These are phyloP conservation scores for Erythrobasidium hasegawianum DNA, from an alignment of 1,284 basidiomycete species.

Conservation along the genomic window DNA sequence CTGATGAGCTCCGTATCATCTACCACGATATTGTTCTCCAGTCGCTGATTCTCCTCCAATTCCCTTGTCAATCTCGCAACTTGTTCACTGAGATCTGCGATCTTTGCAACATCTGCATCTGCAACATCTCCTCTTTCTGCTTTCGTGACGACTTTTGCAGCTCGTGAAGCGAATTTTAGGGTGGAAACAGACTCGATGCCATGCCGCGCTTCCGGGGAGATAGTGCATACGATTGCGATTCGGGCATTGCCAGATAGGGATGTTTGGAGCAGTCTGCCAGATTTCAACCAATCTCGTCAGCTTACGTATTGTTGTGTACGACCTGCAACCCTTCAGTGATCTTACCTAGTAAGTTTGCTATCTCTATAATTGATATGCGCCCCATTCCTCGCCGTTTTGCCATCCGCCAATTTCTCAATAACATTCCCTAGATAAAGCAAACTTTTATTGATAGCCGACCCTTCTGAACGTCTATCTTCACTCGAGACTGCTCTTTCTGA, in stretches of 20 bases:
- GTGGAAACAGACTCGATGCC: slow-evolving; percentile 57
- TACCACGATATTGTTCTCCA: not conserved
- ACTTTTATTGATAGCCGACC: slow-evolving; percentile 58
- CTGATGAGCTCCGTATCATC: slow-evolving; percentile 2
- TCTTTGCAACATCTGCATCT: slow-evolving; percentile 48
- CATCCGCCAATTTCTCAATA: slow-evolving; percentile 54
- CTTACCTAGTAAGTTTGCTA: slow-evolving; percentile 53
- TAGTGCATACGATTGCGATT: slow-evolving; percentile 58
- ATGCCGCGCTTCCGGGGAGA: slow-evolving; percentile 53
- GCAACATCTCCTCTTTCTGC: slow-evolving; percentile 54
- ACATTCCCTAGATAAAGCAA: slow-evolving; percentile 51
- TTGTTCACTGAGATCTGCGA: slow-evolving; percentile 52
- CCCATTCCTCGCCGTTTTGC: slow-evolving; percentile 13
- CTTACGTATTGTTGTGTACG: too few relatives aligned
- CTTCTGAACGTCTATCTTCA: slow-evolving; percentile 56
- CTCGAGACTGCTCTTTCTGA: slow-evolving; percentile 57
- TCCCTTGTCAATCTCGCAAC: slow-evolving; percentile 50
- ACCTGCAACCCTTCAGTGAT: too few relatives aligned
- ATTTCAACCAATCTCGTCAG: not conserved
- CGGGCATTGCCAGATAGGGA: slow-evolving; percentile 57
- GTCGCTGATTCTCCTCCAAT: slow-evolving; percentile 39
- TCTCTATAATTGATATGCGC: slow-evolving; percentile 58
- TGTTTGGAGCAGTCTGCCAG: slow-evolving; percentile 54
- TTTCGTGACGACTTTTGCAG: slow-evolving; percentile 57
- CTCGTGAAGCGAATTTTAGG: slow-evolving; percentile 57